A percentile compares a stretch with the other conserved stretches of the same genome.
Evolutionary conservation across 345 rosid species (phyloP).

Genomic region (Schrenkiella parvula): DNA sequence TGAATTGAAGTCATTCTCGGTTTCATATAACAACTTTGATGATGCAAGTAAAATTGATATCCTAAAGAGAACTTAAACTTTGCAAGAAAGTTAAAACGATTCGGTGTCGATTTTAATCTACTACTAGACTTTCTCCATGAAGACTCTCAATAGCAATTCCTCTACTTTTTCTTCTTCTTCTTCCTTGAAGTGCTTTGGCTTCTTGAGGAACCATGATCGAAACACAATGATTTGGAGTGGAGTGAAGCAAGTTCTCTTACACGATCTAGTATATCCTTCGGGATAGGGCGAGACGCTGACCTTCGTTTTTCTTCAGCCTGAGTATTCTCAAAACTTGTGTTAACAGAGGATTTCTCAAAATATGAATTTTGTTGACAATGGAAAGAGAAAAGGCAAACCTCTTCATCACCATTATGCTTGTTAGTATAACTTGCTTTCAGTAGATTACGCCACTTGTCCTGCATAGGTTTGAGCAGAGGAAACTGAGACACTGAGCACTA

Average conservation of each 20-base stretch:
- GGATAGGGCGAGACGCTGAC: conserved; percentile 42
- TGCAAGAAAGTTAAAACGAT: neutral
- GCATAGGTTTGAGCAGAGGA: conserved; percentile 19
- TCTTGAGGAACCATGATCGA: conserved; percentile 27
- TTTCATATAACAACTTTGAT: neutral
- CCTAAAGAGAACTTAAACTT: neutral
- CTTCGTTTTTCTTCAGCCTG: conserved; percentile 50
- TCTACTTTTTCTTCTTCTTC: conserved; percentile 8
- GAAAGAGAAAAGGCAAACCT: conserved; percentile 40
- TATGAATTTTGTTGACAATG: neutral
- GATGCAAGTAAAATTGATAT: neutral
- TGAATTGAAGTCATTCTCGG: neutral
- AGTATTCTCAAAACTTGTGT: conserved; percentile 16
- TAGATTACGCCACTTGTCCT: conserved; percentile 99
- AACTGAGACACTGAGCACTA: neutral
- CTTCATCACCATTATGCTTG: conserved; percentile 34
- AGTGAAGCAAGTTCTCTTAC: conserved; percentile 63
- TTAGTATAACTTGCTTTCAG: conserved; percentile 52
- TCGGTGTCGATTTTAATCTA: neutral
- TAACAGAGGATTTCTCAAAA: neutral
- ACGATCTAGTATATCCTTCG: conserved; percentile 51
- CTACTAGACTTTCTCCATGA: neutral
- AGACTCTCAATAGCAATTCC: neutral
- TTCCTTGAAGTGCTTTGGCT: conserved; percentile 28
- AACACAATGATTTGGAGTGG: conserved; percentile 30